Conservation (phyloP, 2,329 filamentous ascomycete species). For the Cadophora malorum region DNA sequence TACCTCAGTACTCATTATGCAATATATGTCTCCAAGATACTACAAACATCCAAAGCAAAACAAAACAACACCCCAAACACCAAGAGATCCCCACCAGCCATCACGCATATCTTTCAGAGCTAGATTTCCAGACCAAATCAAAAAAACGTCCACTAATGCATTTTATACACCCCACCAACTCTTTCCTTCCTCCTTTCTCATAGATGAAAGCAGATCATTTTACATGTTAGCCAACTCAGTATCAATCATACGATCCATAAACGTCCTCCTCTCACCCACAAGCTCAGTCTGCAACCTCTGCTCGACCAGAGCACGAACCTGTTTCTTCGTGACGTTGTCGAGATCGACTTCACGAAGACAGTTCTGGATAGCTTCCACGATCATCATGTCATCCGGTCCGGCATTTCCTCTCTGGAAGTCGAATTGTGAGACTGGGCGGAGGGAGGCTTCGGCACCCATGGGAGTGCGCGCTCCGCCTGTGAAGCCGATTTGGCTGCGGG, state of each 20-base stretch:
- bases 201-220: constrained; percentile 7
- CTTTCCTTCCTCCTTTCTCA: constrained; percentile 7
- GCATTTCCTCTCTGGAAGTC: constrained; percentile 63
- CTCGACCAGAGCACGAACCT: constrained; percentile 88
- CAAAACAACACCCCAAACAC: constrained; percentile 19
- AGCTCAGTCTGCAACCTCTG: constrained; percentile 88
- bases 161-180: constrained; percentile 2
- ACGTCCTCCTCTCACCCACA: constrained; percentile 81
- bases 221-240: constrained; percentile 93
- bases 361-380: constrained; percentile 82
- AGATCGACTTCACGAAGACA: constrained; percentile 90
- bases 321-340: constrained; percentile 98
- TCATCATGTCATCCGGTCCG: constrained; percentile 79
- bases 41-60: not conserved
- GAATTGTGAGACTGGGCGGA: constrained; percentile 60
- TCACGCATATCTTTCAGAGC: constrained; percentile 1
- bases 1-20: constrained; percentile 25
- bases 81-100: constrained; percentile 8
- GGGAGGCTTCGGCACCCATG: constrained; percentile 48
- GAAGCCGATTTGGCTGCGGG: constrained; percentile 49
- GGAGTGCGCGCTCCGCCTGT: constrained; percentile 55
- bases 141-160: constrained; percentile 11
- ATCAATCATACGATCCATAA: constrained; percentile 94
- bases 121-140: not conserved
- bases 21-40: constrained; percentile 8